Evolutionary conservation across 2,329 filamentous ascomycete genomes (phyloP).

Genomic region (Daldinia eschscholtzii): DNA sequence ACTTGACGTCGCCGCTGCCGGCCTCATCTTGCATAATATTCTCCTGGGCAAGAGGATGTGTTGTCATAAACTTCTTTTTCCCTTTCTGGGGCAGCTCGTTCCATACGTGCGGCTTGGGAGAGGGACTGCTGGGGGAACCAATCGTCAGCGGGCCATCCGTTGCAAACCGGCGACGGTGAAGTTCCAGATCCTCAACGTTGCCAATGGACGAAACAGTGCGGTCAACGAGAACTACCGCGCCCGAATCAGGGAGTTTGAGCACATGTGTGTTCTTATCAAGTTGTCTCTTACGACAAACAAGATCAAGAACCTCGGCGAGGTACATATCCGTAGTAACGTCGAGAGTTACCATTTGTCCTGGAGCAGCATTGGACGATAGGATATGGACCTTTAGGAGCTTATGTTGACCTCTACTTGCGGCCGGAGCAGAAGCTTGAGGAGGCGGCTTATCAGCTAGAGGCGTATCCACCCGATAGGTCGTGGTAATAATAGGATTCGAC

Average conservation of each 20-base stretch:
- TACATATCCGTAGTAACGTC: conserved; percentile 87
- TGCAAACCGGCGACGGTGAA: conserved; percentile 80
- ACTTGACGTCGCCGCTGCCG: conserved; percentile 65
- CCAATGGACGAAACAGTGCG: conserved; percentile 84
- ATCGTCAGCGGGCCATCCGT: conserved; percentile 79
- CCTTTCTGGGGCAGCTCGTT: conserved; percentile 63
- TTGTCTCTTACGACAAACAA: conserved; percentile 80
- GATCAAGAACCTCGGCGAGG: conserved; percentile 83
- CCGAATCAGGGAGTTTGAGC: conserved; percentile 80
- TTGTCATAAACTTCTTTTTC: conserved; percentile 68
- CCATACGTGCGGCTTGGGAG: conserved; percentile 73
- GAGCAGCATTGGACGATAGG: conserved; percentile 74
- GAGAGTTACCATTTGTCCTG: conserved; percentile 79
- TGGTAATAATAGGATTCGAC: conserved; percentile 72
- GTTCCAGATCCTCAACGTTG: conserved; percentile 79
- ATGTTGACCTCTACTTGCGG: conserved; percentile 70
- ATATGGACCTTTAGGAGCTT: conserved; percentile 81
- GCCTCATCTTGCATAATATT: conserved; percentile 70
- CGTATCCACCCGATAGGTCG: conserved; percentile 67
- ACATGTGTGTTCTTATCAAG: conserved; percentile 85
- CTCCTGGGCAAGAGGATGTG: conserved; percentile 76
- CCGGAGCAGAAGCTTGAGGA: conserved; percentile 58
- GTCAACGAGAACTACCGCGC: conserved; percentile 80
- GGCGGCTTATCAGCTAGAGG: conserved; percentile 69
- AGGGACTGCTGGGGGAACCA: conserved; percentile 76